Evolutionary conservation across 305 asterid species (phyloP), one percentile per base, ranked within the genome.

Genomic region (Fraxinus angustifolia): DNA sequence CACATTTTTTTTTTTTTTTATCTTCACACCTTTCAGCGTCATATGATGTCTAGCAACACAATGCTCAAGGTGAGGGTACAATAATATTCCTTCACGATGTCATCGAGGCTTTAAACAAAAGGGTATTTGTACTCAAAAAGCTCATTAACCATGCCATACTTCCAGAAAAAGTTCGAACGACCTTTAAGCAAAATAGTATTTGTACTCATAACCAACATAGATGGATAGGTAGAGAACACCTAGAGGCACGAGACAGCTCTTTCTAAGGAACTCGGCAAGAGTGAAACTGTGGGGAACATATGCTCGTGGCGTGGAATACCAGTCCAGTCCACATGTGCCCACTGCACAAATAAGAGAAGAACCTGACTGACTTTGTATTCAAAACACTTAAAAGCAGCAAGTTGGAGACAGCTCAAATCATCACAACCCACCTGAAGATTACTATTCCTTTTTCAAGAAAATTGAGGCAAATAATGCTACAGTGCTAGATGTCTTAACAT

Each of bases 391-490:
- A 28, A 67, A 67, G 35, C 17, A 12, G 56, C 35, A 84, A 78
- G 88, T 86, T 86, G 90, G 88, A 81, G 85, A 86, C 92, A 89
- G 91, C 92, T 89, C 73, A 67, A 67, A 67, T 35, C 19, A 28
- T 67, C 35, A 67, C 36, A 26, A 67, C 73, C 73, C 73, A 67
- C 36, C 31, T 45, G 56, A 14, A 45, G 56, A 45, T 45, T 12
- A 12, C 17, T 45, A 12, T 12, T 45, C 56, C 17, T 12, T 45
- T 45, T 45, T 45, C 56, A 12, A 38, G 48, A 35, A 35, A 35
- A 35, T 35, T 35, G 40, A 35, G 40, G 40, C 40, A 35, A 35
- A 35, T 35, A 6, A 35, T 35, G 40, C 40, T 35, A 6, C 8
- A 35, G 40, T 6, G 8, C 8, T 35, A 35, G 40, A 35, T 35